A percentile compares a stretch with the other conserved stretches of the same genome.
phyloP scores from a whole-genome alignment of 1,284 basidiomycete genomes.

The Leccinum subrobustum region DNA sequence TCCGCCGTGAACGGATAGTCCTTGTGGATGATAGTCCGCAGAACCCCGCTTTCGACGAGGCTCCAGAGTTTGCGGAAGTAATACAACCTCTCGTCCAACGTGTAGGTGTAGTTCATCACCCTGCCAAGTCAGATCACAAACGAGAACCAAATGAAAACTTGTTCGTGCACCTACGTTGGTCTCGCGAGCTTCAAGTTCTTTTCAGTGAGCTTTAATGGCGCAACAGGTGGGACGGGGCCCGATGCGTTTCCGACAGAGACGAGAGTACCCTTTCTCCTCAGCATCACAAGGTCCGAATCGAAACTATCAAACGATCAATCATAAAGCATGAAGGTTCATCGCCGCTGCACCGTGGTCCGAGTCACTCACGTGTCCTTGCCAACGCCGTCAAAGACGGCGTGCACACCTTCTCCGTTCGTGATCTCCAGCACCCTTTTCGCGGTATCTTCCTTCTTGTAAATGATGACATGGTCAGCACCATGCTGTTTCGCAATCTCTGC shows the following conservation, averaged over 20 bases:
- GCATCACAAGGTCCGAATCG: constrained; percentile 79
- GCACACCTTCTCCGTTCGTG: constrained; percentile 81
- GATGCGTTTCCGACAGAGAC: constrained; percentile 94
- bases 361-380: constrained; percentile 82
- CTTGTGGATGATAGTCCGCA: constrained; percentile 75
- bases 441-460: constrained; percentile 75
- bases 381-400: constrained; percentile 92
- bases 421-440: constrained; percentile 74
- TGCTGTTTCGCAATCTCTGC: constrained; percentile 77
- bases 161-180: constrained; percentile 57
- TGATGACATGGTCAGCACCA: constrained; percentile 87
- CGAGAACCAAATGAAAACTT: neutral
- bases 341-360: neutral
- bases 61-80: constrained; percentile 68
- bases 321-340: neutral
- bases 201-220: constrained; percentile 69
- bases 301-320: constrained; percentile 48
- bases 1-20: constrained; percentile 86
- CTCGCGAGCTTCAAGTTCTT: constrained; percentile 85
- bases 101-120: constrained; percentile 54
- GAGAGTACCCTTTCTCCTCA: constrained; percentile 80
- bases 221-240: constrained; percentile 73
- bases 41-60: constrained; percentile 54
- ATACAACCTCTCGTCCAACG: constrained; percentile 24
- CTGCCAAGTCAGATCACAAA: constrained; percentile 33